A percentile compares a stretch with the other conserved stretches of the same genome.
Conservation (phyloP, 192 early-diverging fungal genomes). For the Spizellomyces punctatus region DNA sequence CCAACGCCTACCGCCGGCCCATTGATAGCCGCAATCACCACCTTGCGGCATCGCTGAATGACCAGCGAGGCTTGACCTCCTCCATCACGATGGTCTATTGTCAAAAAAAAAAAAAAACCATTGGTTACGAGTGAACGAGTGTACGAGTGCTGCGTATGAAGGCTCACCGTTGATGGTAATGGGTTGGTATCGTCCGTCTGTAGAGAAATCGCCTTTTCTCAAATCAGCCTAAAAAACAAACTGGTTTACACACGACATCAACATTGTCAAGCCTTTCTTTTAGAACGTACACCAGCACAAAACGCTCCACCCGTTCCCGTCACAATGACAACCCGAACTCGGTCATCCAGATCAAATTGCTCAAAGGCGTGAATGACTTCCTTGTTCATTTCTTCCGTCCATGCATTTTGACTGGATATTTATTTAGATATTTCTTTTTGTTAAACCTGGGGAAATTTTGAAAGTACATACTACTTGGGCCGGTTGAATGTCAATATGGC, state of each 20-base stretch:
- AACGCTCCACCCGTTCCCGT: slow-evolving; percentile 29
- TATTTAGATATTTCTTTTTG: not conserved
- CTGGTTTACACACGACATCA: not conserved
- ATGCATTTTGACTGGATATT: slow-evolving; percentile 3
- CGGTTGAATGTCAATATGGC: slow-evolving; percentile 1
- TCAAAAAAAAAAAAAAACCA: too few relatives aligned
- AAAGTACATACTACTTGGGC: not conserved
- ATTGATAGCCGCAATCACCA: too few relatives aligned
- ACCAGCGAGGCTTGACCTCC: too few relatives aligned
- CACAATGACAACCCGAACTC: slow-evolving; percentile 32
- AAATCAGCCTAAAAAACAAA: slow-evolving; percentile 17
- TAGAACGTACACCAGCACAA: slow-evolving; percentile 30
- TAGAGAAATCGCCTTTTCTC: slow-evolving; percentile 20
- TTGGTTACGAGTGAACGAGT: too few relatives aligned
- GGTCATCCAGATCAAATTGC: slow-evolving; percentile 25
- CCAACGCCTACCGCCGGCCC: too few relatives aligned
- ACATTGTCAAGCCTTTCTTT: not conserved
- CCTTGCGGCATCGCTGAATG: too few relatives aligned
- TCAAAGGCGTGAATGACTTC: slow-evolving; percentile 15
- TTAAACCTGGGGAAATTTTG: not conserved
- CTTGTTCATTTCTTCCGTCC: slow-evolving; percentile 1
- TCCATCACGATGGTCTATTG: too few relatives aligned
- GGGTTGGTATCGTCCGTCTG: too few relatives aligned
- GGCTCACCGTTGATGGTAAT: too few relatives aligned
- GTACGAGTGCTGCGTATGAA: too few relatives aligned